A percentile compares a stretch with the other conserved stretches of the same genome.
Evolutionary conservation across 129 eudicot genomes (phyloP).

Genomic region (Flaveria brownii): DNA sequence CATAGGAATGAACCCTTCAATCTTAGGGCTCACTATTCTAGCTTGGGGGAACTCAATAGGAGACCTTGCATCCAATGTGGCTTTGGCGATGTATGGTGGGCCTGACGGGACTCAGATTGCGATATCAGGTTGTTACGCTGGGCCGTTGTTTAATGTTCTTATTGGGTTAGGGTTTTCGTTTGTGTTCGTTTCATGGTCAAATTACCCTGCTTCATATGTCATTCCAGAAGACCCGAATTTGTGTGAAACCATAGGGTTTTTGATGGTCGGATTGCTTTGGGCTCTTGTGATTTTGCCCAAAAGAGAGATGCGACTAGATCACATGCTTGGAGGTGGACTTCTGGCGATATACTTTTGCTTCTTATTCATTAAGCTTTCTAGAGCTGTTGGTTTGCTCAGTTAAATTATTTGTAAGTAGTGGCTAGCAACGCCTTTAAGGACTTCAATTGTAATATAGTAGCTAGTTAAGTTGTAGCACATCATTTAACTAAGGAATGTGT

Average conservation of each 20-base stretch:
- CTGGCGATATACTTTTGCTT: slow-evolving; percentile 66
- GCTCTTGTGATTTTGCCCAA: slow-evolving; percentile 69
- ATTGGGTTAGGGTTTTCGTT: slow-evolving; percentile 69
- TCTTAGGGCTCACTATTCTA: slow-evolving; percentile 66
- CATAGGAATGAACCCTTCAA: slow-evolving; percentile 59
- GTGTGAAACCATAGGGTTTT: slow-evolving; percentile 55
- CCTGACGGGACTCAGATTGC: slow-evolving; percentile 67
- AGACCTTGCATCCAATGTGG: slow-evolving; percentile 56
- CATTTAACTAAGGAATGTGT: slow-evolving; percentile 15
- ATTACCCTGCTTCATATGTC: slow-evolving; percentile 47
- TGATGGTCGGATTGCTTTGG: slow-evolving; percentile 66
- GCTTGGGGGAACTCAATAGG: slow-evolving; percentile 83
- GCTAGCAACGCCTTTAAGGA: not conserved
- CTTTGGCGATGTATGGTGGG: slow-evolving; percentile 66
- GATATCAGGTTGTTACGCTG: slow-evolving; percentile 74
- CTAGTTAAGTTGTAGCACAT: slow-evolving; percentile 6
- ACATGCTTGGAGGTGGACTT: slow-evolving; percentile 59
- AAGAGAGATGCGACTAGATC: slow-evolving; percentile 56
- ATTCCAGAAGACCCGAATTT: slow-evolving; percentile 47
- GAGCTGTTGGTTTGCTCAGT: slow-evolving; percentile 45
- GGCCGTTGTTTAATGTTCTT: slow-evolving; percentile 70
- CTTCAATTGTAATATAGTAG: slow-evolving; percentile 1
- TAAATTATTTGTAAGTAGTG: slow-evolving; percentile 10
- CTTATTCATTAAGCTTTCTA: slow-evolving; percentile 49
- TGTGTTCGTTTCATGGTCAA: slow-evolving; percentile 50